phyloP scores from a whole-genome alignment of 2,329 filamentous ascomycete species.

The Coniochaeta ligniaria region DNA sequence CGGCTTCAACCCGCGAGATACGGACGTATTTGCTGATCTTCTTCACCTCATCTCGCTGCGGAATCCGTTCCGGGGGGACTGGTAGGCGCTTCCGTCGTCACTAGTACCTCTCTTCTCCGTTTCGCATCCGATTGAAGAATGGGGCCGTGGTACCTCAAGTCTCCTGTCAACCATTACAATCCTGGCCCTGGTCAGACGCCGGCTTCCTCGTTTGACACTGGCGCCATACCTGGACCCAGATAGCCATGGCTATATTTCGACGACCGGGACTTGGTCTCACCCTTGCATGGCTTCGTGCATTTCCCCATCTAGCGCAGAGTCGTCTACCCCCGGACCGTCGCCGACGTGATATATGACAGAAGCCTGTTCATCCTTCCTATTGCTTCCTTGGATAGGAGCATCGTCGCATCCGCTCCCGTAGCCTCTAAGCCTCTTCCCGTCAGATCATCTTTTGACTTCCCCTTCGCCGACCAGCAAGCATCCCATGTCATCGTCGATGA shows the following conservation, averaged over 20 bases:
- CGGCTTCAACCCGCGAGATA: not conserved
- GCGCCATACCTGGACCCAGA: not conserved
- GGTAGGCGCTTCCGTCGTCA: not conserved
- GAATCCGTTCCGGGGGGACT: not conserved
- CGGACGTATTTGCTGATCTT: not conserved
- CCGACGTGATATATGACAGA: not conserved
- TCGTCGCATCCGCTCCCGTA: constrained; percentile 2
- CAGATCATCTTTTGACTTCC: not conserved
- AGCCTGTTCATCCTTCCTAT: not conserved
- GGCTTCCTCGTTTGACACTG: not conserved
- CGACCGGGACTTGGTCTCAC: constrained; percentile 2
- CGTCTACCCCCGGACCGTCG: not conserved
- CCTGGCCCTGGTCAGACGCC: not conserved
- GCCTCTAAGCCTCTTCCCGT: constrained; percentile 1
- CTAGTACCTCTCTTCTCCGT: not conserved
- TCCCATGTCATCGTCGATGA: not conserved
- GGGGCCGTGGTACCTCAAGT: not conserved
- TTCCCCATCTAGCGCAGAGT: constrained; percentile 6
- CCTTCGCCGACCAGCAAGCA: not conserved
- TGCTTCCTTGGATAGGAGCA: not conserved
- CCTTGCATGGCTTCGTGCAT: constrained; percentile 7
- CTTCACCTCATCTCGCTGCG: not conserved
- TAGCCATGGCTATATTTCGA: not conserved
- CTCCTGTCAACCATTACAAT: not conserved
- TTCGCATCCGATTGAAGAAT: not conserved